A percentile compares a stretch with the other conserved stretches of the same genome.
phyloP scores from a whole-genome alignment of 345 rosid species.

The Gossypium raimondii region DNA sequence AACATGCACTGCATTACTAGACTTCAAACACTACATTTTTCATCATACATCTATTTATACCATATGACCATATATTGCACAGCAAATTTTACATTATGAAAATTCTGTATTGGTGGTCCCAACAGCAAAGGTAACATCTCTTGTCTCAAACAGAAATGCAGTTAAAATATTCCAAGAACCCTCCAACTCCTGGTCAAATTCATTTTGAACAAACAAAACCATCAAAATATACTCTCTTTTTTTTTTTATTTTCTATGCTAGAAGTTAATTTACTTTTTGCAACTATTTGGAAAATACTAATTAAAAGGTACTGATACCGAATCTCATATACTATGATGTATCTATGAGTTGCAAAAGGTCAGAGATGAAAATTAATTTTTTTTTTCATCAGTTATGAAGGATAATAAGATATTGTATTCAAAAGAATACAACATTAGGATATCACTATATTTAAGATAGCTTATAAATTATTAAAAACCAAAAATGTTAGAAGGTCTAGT shows the following conservation, averaged over 20 bases:
- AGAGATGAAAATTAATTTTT: neutral
- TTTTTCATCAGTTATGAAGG: neutral
- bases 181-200: conserved; percentile 4
- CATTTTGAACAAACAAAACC: neutral
- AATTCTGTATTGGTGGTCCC: neutral
- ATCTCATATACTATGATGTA: neutral
- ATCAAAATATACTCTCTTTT: neutral
- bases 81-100: neutral
- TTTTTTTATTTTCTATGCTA: neutral
- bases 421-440: neutral
- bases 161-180: neutral
- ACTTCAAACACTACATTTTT: neutral
- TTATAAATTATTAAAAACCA: neutral
- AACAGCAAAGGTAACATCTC: neutral
- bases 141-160: neutral
- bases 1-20: neutral
- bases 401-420: neutral
- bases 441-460: neutral
- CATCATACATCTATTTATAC: neutral
- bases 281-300: neutral
- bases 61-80: neutral
- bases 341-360: neutral
- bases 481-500: neutral
- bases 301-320: neutral
- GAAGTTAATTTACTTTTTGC: neutral